A percentile compares a stretch with the other conserved stretches of the same genome.
Evolutionary conservation across 1,284 basidiomycete genomes (phyloP).

Genomic region (Malassezia brasiliensis): DNA sequence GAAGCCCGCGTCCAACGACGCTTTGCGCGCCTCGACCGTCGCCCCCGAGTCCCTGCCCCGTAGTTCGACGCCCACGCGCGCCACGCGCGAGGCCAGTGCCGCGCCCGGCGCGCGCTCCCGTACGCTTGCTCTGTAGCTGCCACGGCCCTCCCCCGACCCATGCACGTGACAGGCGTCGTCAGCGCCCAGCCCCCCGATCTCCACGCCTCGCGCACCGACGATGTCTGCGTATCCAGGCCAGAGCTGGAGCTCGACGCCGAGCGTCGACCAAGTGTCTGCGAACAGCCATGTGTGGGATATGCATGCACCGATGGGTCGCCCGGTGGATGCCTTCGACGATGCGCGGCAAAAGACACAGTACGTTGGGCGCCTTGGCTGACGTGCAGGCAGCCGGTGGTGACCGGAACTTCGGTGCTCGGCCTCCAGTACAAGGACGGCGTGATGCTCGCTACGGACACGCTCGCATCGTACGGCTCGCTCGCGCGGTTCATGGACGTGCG

Average conservation of each 20-base stretch:
- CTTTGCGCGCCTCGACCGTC: constrained; percentile 10
- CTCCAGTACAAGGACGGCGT: constrained; percentile 91
- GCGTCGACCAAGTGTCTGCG: constrained; percentile 8
- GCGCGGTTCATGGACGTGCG: constrained; percentile 92
- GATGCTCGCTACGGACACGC: constrained; percentile 98
- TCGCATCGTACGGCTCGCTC: constrained; percentile 93
- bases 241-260: constrained; percentile 16
- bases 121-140: constrained; percentile 1
- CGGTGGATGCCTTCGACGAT: constrained; percentile 16
- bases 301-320: not conserved
- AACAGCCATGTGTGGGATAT: constrained; percentile 1
- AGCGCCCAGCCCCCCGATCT: constrained; percentile 2
- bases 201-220: not conserved
- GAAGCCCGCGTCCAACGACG: constrained; percentile 4
- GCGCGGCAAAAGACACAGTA: constrained; percentile 18
- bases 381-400: constrained; percentile 73
- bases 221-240: constrained; percentile 16
- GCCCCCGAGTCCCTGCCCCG: constrained; percentile 13
- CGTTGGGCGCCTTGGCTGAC: not conserved
- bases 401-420: constrained; percentile 87
- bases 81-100: constrained; percentile 8
- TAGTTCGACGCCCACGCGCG: constrained; percentile 13
- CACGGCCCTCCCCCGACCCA: not conserved
- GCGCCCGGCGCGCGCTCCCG: constrained; percentile 5
- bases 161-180: constrained; percentile 16